Percentiles rank a stretch among this genome's conserved stretches.
These are phyloP conservation scores for Daldinia caldariorum DNA, from an alignment of 495 filamentous ascomycete species.

Conservation along the genomic window DNA sequence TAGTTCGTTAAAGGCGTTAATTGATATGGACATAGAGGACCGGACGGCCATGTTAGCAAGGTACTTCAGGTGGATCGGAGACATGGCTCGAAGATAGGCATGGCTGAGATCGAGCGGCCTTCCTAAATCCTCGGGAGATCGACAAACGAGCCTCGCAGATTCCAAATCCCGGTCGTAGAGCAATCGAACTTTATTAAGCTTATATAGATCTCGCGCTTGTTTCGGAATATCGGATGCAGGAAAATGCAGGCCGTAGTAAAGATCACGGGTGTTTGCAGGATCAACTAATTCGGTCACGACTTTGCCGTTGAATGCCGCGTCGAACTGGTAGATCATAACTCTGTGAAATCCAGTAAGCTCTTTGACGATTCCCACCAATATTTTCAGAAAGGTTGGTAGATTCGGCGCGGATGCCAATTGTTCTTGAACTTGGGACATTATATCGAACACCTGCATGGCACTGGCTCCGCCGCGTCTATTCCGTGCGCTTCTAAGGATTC, in stretches of 20 bases:
- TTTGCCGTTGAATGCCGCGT: constrained; percentile 80
- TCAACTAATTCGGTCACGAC: constrained; percentile 92
- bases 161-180: constrained; percentile 80
- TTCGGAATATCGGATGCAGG: constrained; percentile 91
- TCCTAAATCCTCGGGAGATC: constrained; percentile 77
- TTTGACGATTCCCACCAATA: constrained; percentile 81
- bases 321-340: constrained; percentile 94
- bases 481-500: constrained; percentile 80
- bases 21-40: constrained; percentile 93
- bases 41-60: constrained; percentile 90
- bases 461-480: constrained; percentile 84
- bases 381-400: constrained; percentile 74
- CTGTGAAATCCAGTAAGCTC: constrained; percentile 93
- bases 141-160: constrained; percentile 85
- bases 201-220: constrained; percentile 83
- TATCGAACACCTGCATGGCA: constrained; percentile 93
- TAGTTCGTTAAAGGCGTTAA: constrained; percentile 83
- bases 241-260: constrained; percentile 91
- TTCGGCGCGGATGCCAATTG: constrained; percentile 75
- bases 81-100: constrained; percentile 88
- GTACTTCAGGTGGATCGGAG: constrained; percentile 89
- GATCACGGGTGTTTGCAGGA: constrained; percentile 78
- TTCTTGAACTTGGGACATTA: constrained; percentile 87
- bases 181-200: constrained; percentile 80
- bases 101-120: constrained; percentile 85